Conservation (phyloP, 1,284 basidiomycete genomes). For the Veloboletus limbatus region DNA sequence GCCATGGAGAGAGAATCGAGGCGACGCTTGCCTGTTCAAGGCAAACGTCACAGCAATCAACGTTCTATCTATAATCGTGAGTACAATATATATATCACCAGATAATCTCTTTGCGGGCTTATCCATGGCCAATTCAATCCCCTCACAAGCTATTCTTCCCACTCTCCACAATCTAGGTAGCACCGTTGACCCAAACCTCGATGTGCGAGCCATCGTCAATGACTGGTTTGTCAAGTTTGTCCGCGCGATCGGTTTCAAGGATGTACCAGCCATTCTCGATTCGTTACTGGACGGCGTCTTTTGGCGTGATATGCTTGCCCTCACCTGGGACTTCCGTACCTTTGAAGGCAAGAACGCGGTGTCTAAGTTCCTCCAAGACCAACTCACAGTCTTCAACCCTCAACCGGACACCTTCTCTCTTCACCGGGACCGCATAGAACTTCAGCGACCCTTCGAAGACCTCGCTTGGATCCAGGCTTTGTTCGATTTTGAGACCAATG, state of each 20-base stretch:
- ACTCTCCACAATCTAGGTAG: constrained; percentile 24
- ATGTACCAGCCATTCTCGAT: constrained; percentile 22
- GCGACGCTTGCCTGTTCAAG: too few species aligned
- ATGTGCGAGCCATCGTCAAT: constrained; percentile 14
- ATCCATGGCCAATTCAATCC: constrained; percentile 10
- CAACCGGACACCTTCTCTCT: constrained; percentile 21
- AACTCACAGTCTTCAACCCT: constrained; percentile 38
- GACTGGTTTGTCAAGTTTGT: constrained; percentile 26
- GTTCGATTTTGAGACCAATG: constrained; percentile 52
- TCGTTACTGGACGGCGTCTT: constrained; percentile 44
- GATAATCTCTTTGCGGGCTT: too few species aligned
- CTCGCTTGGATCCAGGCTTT: constrained; percentile 51
- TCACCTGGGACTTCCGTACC: constrained; percentile 65
- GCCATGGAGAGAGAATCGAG: too few species aligned
- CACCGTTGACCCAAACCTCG: constrained; percentile 17
- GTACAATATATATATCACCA: too few species aligned
- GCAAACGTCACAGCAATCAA: too few species aligned
- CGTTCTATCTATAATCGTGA: too few species aligned
- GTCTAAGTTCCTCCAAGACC: constrained; percentile 42
- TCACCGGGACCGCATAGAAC: constrained; percentile 15
- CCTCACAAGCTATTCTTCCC: constrained; percentile 17
- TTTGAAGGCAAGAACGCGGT: constrained; percentile 46
- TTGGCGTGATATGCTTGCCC: constrained; percentile 60
- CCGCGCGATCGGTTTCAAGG: constrained; percentile 21
- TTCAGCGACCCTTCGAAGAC: constrained; percentile 47